These are phyloP conservation scores for Wickerhamomyces bovis DNA, from an alignment of 805 yeast genomes.

Conservation along the genomic window DNA sequence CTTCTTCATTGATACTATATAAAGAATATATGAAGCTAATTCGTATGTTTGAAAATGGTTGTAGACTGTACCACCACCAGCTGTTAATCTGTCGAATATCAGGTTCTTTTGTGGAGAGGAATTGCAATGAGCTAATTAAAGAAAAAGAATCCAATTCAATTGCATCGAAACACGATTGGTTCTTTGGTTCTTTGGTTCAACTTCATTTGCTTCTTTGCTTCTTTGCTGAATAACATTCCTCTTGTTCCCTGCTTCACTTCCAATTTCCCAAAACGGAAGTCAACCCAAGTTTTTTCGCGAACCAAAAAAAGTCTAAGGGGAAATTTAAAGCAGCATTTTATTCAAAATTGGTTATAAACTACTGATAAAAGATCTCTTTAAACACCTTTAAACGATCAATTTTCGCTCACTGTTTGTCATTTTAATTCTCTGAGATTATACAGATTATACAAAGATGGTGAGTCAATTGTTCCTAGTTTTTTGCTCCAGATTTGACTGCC, in stretches of 20 bases:
- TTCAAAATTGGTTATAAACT: neutral
- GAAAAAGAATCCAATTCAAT: no score
- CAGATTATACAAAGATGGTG: neutral
- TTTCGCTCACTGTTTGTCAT: neutral
- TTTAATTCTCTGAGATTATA: neutral
- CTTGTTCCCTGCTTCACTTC: no score
- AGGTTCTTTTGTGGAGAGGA: no score
- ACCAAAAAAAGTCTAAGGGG: neutral
- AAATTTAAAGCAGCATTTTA: neutral
- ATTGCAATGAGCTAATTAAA: no score
- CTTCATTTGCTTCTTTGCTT: no score
- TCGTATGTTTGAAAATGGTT: conserved; percentile 10
- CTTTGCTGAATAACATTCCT: no score
- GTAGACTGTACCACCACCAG: no score
- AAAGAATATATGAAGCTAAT: conserved; percentile 14
- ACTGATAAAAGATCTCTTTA: neutral
- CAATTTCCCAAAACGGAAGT: conserved; percentile 7
- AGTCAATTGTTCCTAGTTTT: neutral
- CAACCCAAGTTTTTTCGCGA: neutral
- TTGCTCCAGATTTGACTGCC: neutral
- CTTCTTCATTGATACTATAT: conserved; percentile 7
- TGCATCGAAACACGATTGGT: no score
- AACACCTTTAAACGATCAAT: neutral
- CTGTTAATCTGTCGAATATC: no score
- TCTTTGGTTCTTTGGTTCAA: no score